These are phyloP conservation scores for Kodamaea plutei DNA, from an alignment of 1,139 yeast species.

Conservation along the genomic window DNA sequence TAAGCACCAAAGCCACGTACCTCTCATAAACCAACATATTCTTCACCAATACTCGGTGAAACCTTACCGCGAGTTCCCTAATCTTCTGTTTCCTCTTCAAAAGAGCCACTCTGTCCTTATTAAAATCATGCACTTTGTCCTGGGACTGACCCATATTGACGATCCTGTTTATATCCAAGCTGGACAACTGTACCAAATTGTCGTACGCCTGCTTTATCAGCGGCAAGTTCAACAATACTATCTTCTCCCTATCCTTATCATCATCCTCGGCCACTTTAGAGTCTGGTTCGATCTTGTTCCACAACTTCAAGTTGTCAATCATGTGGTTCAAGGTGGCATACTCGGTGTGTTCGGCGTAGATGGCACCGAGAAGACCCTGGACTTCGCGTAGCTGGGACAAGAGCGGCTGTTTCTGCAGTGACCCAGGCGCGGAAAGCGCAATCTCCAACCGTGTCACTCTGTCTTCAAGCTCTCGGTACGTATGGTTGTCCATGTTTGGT, in stretches of 20 bases:
- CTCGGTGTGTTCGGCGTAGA: conserved; percentile 21
- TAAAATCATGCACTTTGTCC: conserved; percentile 17
- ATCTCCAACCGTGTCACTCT: conserved; percentile 8
- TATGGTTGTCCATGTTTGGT: conserved; percentile 7
- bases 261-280: conserved; percentile 1
- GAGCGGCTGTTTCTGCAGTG: conserved; percentile 6
- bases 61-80: conserved; percentile 9
- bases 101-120: conserved; percentile 10
- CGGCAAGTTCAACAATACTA: conserved; percentile 20
- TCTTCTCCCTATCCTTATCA: conserved; percentile 16
- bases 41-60: conserved; percentile 24
- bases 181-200: conserved; percentile 19
- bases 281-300: conserved; percentile 10
- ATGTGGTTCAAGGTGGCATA: conserved; percentile 19
- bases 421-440: conserved; percentile 6
- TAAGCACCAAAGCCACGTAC: conserved; percentile 18
- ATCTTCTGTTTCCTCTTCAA: conserved; percentile 12
- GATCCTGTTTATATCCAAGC: conserved; percentile 19
- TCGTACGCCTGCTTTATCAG: conserved; percentile 19
- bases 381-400: conserved; percentile 13
- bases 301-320: conserved; percentile 16
- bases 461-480: conserved; percentile 6
- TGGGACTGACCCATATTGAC: conserved; percentile 19
- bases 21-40: conserved; percentile 28
- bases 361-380: conserved; percentile 14